Conservation (phyloP, 1,139 yeast species). For the Wickerhamomyces sp. region DNA sequence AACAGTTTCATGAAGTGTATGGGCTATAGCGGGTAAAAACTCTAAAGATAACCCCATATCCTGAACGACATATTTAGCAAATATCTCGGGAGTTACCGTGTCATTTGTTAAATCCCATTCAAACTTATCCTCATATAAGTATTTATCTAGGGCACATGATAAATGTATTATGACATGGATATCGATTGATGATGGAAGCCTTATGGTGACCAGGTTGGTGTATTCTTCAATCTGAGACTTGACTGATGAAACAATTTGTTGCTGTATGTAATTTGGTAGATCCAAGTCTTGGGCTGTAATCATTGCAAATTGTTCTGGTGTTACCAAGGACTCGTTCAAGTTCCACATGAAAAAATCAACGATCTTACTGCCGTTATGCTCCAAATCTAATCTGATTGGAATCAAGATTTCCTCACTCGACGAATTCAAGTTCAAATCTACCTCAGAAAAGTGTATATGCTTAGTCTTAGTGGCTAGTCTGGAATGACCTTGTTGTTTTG, state of each 20-base stretch:
- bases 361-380: slow-evolving; percentile 62
- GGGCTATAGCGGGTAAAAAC: slow-evolving; percentile 86
- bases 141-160: slow-evolving; percentile 78
- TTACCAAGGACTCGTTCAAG: slow-evolving; percentile 65
- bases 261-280: slow-evolving; percentile 58
- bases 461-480: slow-evolving; percentile 35
- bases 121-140: slow-evolving; percentile 83
- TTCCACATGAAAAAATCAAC: slow-evolving; percentile 92
- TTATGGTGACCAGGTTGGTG: slow-evolving; percentile 57
- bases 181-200: slow-evolving; percentile 58
- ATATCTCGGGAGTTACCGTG: slow-evolving; percentile 73
- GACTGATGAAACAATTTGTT: slow-evolving; percentile 66
- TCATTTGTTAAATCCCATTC: slow-evolving; percentile 82
- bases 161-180: slow-evolving; percentile 75
- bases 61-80: slow-evolving; percentile 75
- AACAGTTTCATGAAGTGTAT: slow-evolving; percentile 77
- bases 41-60: slow-evolving; percentile 85
- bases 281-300: slow-evolving; percentile 81
- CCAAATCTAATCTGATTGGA: slow-evolving; percentile 76
- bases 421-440: slow-evolving; percentile 30
- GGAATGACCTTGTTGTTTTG: slow-evolving; percentile 12
- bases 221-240: slow-evolving; percentile 78
- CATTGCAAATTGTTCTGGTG: slow-evolving; percentile 81
- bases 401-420: slow-evolving; percentile 47
- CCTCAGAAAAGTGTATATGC: slow-evolving; percentile 23